Evolutionary conservation across 352 stramenopile genomes (phyloP).

Genomic region (Albugo laibachii): DNA sequence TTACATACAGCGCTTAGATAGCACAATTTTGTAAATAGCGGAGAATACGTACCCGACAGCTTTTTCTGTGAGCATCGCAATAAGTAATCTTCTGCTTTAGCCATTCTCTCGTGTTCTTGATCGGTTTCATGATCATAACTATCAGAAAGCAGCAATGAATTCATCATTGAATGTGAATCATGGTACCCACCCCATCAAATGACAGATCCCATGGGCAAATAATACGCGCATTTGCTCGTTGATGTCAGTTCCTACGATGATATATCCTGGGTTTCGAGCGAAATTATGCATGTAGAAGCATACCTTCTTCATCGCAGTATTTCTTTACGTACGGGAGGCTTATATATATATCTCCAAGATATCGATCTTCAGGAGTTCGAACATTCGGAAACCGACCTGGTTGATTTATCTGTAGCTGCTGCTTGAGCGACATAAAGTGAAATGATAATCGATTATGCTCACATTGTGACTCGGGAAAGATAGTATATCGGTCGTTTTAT

Average conservation of each 20-base stretch:
- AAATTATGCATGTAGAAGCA: not conserved
- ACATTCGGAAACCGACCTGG: constrained; percentile 42
- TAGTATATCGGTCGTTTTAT: constrained; percentile 64
- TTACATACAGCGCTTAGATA: too few relatives aligned
- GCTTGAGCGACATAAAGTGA: not conserved
- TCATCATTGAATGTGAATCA: not conserved
- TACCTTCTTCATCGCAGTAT: constrained; percentile 31
- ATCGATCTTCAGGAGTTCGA: constrained; percentile 27
- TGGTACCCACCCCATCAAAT: constrained; percentile 52
- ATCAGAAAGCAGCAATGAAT: not conserved
- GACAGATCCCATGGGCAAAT: constrained; percentile 56
- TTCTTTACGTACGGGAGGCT: constrained; percentile 53
- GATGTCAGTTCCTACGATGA: constrained; percentile 11
- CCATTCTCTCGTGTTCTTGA: constrained; percentile 56
- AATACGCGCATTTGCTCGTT: constrained; percentile 13
- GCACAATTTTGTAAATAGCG: not conserved
- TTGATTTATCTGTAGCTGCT: constrained; percentile 16
- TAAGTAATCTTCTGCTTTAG: constrained; percentile 45
- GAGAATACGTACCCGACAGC: not conserved
- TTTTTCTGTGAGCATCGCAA: constrained; percentile 13
- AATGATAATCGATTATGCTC: not conserved
- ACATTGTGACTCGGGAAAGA: constrained; percentile 71
- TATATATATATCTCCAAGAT: constrained; percentile 73
- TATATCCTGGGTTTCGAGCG: too few relatives aligned
- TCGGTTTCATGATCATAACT: constrained; percentile 72